Evolutionary conservation across 2,329 filamentous ascomycete genomes (phyloP), one percentile per base, ranked within the genome.

Genomic region (Paradendryphiella salina): DNA sequence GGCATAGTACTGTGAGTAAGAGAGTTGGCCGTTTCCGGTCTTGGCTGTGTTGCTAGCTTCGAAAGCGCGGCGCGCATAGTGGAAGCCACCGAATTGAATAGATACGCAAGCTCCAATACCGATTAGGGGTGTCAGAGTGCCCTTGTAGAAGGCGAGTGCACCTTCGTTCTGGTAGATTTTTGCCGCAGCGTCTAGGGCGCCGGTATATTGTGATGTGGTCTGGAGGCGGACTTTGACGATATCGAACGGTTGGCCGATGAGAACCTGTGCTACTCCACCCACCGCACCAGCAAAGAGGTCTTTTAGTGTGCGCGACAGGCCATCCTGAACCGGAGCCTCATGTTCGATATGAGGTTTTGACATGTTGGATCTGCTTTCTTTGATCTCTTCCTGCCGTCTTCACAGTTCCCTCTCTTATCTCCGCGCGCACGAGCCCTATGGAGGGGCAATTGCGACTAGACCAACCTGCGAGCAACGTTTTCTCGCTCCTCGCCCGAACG

Each of bases 81-180:
- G 91, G 81, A 97, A 99, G 65, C 89, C 94, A 57, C 92, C 94
- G 74, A 99, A 99, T 79, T 99, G 94, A 65, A 99, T 88, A n/a
- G 91, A 96, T 37, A 62, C 92, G 73, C 94, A 99, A 63, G 94
- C 94, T 63, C 94, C 94, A 70, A 99, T 97, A 61, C 94, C 94
- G 50, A 99, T 84, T 48, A 99, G 81, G 0, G 94, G 94, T 4
- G 94, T 97, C 49, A 99, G 80, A 0, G 94, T 97, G 67, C 94
- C 94, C 62, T 99, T 99, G 84, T 99, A 99, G 80, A 99, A 99
- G 50, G 94, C 94, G 10, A 89, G 77, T 2, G 91, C 81, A 1
- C 94, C 94, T 75, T 99, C 94, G 67, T 90, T 87, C 66, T 84
- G 85, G 76, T 90, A 90, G 77, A 99, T 97, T 57, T 87, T 84